Evolutionary conservation across 805 yeast species (phyloP).

Genomic region (Pichia gijzeniarum): DNA sequence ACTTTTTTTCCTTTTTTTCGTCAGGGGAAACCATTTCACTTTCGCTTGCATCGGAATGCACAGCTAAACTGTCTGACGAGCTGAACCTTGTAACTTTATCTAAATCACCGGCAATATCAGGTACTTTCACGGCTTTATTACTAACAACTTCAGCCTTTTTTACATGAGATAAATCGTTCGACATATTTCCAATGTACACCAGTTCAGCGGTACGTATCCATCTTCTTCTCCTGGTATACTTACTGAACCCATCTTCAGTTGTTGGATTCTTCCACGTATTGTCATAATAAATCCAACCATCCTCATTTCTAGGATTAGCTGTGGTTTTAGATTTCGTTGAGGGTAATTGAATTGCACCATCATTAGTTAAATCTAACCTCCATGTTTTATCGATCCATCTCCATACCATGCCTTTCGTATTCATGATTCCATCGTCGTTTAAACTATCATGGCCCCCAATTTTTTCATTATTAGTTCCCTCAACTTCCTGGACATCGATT

Average conservation of each 20-base stretch:
- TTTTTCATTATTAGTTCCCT: background rate
- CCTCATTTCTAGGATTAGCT: slow-evolving; percentile 70
- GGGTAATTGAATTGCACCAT: slow-evolving; percentile 72
- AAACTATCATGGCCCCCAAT: slow-evolving; percentile 19
- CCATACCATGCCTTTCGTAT: slow-evolving; percentile 66
- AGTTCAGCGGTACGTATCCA: slow-evolving; percentile 95
- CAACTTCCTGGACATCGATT: slow-evolving; percentile 8
- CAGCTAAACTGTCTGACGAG: background rate
- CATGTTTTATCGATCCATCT: slow-evolving; percentile 92
- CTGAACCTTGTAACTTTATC: background rate
- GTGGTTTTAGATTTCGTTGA: slow-evolving; percentile 52
- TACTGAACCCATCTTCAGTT: slow-evolving; percentile 80
- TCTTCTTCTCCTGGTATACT: slow-evolving; percentile 89
- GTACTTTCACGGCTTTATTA: background rate
- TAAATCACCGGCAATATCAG: background rate
- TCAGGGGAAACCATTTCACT: background rate
- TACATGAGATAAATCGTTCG: background rate
- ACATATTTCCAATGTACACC: slow-evolving; percentile 31
- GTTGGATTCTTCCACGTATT: slow-evolving; percentile 92
- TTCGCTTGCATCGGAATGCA: background rate
- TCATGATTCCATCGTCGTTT: slow-evolving; percentile 36
- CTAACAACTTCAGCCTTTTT: too few species aligned
- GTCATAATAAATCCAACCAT: slow-evolving; percentile 84
- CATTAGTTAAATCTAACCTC: slow-evolving; percentile 85
- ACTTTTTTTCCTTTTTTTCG: background rate